Percentiles rank a stretch among this genome's conserved stretches.
phyloP scores from a whole-genome alignment of 2,329 filamentous ascomycete genomes.

The Xylariaceae sp. region DNA sequence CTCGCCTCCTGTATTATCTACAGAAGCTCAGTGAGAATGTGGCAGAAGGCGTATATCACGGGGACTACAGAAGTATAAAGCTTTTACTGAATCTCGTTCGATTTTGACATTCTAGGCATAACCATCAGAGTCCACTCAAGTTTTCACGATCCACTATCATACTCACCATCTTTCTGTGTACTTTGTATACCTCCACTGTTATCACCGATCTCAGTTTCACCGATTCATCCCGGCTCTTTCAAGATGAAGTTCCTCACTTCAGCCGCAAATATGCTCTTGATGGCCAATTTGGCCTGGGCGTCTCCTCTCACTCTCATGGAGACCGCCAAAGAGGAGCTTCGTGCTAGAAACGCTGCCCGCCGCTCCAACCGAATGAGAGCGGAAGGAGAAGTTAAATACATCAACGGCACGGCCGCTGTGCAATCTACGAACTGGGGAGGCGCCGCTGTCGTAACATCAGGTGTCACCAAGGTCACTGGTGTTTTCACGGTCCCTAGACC shows the following conservation, averaged over 20 bases:
- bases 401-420: constrained; percentile 14
- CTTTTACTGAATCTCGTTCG: neutral
- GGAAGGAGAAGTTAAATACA: constrained; percentile 12
- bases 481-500: constrained; percentile 19
- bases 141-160: neutral
- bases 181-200: neutral
- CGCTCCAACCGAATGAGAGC: constrained; percentile 8
- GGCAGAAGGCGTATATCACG: too few species aligned
- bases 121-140: neutral
- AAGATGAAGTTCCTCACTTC: constrained; percentile 22
- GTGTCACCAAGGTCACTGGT: constrained; percentile 21
- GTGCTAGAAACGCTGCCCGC: constrained; percentile 19
- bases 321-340: constrained; percentile 18
- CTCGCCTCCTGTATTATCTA: constrained; percentile 11
- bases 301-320: constrained; percentile 27
- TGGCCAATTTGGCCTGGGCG: constrained; percentile 17
- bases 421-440: constrained; percentile 22
- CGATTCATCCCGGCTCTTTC: neutral
- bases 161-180: neutral
- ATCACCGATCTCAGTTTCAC: neutral
- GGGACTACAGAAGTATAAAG: constrained; percentile 25
- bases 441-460: constrained; percentile 22
- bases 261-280: constrained; percentile 1
- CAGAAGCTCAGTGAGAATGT: neutral
- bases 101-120: constrained; percentile 1